Conservation (phyloP, 192 early-diverging fungal species). For the Phlyctochytrium bullatum region DNA sequence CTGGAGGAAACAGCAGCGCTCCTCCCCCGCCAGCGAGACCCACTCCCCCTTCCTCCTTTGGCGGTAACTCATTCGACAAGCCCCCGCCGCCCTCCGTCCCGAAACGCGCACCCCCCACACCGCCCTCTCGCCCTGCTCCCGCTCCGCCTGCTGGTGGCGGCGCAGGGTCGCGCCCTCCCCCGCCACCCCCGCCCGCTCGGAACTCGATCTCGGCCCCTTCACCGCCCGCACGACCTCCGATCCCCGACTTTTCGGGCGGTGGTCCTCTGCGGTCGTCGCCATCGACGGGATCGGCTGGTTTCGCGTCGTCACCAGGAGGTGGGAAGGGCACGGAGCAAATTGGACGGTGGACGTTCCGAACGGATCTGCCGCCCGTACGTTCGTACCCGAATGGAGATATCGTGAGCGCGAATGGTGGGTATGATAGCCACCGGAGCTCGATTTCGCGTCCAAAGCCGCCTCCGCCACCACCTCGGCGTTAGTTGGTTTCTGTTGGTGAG, state of each 20-base stretch:
- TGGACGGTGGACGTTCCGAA: conserved; percentile 44
- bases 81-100: conserved; percentile 9
- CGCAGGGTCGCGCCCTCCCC: not conserved
- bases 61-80: conserved; percentile 3
- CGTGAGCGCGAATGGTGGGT: not conserved
- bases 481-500: no score
- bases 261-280: not conserved
- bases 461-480: conserved; percentile 29
- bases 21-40: conserved; percentile 16
- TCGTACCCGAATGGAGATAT: conserved; percentile 32
- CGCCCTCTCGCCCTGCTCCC: conserved; percentile 19
- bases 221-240: conserved; percentile 8
- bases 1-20: not conserved
- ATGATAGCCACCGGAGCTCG: not conserved
- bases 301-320: conserved; percentile 7
- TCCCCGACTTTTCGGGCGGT: conserved; percentile 8
- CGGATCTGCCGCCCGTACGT: conserved; percentile 49
- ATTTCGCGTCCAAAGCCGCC: conserved; percentile 15
- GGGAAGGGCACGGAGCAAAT: conserved; percentile 19
- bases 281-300: not conserved
- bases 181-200: conserved; percentile 24
- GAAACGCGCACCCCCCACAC: not conserved
- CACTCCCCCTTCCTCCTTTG: conserved; percentile 7
- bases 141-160: conserved; percentile 25
- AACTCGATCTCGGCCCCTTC: conserved; percentile 1